phyloP scores from a whole-genome alignment of 1,139 yeast species.

The Geotrichum phurueaensis region DNA sequence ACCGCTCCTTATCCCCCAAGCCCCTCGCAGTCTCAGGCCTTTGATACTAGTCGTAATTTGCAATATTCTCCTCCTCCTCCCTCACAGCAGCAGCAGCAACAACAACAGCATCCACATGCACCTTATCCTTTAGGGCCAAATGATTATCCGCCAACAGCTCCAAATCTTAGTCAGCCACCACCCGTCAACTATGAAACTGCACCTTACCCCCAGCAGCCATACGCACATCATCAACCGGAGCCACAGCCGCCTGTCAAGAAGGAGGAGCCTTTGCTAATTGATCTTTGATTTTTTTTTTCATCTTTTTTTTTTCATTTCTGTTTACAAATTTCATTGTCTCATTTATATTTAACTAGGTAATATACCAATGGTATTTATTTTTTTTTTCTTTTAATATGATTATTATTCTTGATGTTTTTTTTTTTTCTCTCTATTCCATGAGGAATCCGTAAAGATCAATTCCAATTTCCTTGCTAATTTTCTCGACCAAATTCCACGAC shows the following conservation, averaged over 20 bases:
- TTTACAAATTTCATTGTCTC: not conserved
- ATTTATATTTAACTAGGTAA: not conserved
- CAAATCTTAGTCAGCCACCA: conserved; percentile 8
- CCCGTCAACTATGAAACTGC: conserved; percentile 2
- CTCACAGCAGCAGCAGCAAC: not conserved
- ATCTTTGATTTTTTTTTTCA: conserved; percentile 22
- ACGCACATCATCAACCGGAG: not conserved
- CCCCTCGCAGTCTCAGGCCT: not conserved
- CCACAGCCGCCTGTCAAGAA: conserved; percentile 17
- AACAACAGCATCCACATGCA: conserved; percentile 5
- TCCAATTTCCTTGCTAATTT: conserved; percentile 48
- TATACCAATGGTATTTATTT: too few species aligned
- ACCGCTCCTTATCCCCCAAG: not conserved
- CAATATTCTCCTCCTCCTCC: conserved; percentile 1
- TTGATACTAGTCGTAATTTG: not conserved
- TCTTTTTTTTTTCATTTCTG: not conserved
- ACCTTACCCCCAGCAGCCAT: not conserved
- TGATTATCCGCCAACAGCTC: not conserved
- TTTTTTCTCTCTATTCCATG: conserved; percentile 12
- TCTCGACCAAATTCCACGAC: conserved; percentile 47
- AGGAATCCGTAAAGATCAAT: conserved; percentile 52
- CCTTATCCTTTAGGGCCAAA: conserved; percentile 1
- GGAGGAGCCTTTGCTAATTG: conserved; percentile 29
- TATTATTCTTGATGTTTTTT: too few species aligned
- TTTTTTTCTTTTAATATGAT: too few species aligned